Evolutionary conservation across 306 rosid species (phyloP), one percentile per base, ranked within the genome.

Genomic region (Aeschynomene evenia): DNA sequence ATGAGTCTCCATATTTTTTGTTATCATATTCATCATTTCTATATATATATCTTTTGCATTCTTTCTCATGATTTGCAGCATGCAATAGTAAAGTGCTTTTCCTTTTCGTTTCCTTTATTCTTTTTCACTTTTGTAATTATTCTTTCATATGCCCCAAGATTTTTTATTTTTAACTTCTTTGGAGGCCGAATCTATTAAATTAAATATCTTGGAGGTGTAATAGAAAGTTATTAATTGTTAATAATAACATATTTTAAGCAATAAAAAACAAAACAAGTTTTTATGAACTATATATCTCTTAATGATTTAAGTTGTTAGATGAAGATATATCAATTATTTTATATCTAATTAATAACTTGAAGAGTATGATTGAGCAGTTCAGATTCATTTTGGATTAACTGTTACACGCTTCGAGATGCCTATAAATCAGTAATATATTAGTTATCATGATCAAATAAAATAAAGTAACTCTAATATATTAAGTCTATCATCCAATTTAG

Each of bases 101-200:
- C 43, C 36, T 46, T 45, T 56, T 28, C 19, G 19, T 45, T 56
- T 39, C 5, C 12, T 60, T 60, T 18, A 19, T 53, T 68, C 28
- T 37, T 15, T 45, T 14, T 9, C 20, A 28, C 33, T 49, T 49
- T 18, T 37, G 2, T 10, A 21, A 36, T 23, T 75, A 31, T 52
- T 58, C 13, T 51, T 24, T 63, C 6, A 40, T 16, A 61, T 69
- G 58, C 18, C 42, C 40, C n/a, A 26, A 45, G 43, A 18, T 52
- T 77, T 77, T 34, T 63, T 69, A 62, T 77, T 77, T 34, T 63
- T 69, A 62, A 22, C 39, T 69, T 61, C 42, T 6, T 50, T 20
- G 42, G 65, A 29, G 23, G n/a, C 48, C 3, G 23, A 54, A 71
- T n/a, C n/a, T n/a, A n/a, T n/a, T 3, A 54, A 52, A 74, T 55